These are phyloP conservation scores for Ichthyophthirius multifiliis DNA, from an alignment of 169 alveolate species.

Conservation along the genomic window DNA sequence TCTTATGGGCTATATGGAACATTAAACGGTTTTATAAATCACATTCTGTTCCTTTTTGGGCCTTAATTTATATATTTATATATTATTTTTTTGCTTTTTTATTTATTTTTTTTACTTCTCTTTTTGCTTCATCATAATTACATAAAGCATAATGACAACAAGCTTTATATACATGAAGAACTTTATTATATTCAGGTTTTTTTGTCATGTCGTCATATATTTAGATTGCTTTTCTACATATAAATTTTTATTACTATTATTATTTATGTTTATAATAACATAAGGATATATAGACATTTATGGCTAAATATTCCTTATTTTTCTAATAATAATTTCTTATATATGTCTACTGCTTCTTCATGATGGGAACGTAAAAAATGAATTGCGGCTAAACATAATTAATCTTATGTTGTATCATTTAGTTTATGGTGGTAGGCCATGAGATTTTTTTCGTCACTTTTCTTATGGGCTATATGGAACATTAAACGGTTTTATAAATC, in stretches of 20 bases:
- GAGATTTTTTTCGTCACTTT: constrained; percentile 78
- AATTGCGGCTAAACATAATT: constrained; percentile 87
- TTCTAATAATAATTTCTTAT: constrained; percentile 83
- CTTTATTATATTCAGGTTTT: constrained; percentile 62
- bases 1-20: constrained; percentile 86
- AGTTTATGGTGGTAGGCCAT: constrained; percentile 71
- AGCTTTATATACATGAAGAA: constrained; percentile 70
- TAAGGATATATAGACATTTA: constrained; percentile 87
- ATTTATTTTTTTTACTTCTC: constrained; percentile 6
- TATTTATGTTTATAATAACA: constrained; percentile 80
- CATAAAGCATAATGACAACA: constrained; percentile 83
- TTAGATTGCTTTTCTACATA: constrained; percentile 67
- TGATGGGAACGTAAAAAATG: constrained; percentile 84
- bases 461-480: constrained; percentile 86
- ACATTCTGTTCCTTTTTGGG: constrained; percentile 41
- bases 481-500: constrained; percentile 44
- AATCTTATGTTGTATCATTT: constrained; percentile 69
- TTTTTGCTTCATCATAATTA: constrained; percentile 73
- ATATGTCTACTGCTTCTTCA: constrained; percentile 90
- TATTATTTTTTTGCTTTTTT: not conserved
- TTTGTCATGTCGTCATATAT: constrained; percentile 75
- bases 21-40: constrained; percentile 44
- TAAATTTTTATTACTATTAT: not conserved
- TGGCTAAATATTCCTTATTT: constrained; percentile 82
- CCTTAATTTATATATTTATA: not conserved